phyloP scores from a whole-genome alignment of 1,284 basidiomycete species.

The Cutaneotrichosporon sp. region DNA sequence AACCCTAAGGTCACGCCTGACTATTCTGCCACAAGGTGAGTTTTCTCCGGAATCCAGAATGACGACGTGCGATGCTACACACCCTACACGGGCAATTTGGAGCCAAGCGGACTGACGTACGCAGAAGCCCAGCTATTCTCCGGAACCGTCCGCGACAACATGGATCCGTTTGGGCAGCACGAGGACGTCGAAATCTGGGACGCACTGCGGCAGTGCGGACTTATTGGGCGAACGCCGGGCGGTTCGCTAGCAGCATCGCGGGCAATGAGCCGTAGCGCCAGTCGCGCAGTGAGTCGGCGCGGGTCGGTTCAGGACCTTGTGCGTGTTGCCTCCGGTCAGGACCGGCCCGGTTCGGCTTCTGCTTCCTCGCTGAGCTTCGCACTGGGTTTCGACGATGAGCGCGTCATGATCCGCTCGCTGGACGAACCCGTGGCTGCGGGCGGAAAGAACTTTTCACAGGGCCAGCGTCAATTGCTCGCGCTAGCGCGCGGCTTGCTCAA shows the following conservation, averaged over 20 bases:
- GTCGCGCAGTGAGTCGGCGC: constrained; percentile 20
- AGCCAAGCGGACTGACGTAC: not conserved
- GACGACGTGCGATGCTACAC: too few species aligned
- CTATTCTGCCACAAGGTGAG: constrained; percentile 57
- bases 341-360: not conserved
- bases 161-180: constrained; percentile 56
- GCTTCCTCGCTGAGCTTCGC: not conserved
- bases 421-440: constrained; percentile 58
- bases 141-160: constrained; percentile 54
- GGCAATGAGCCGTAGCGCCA: constrained; percentile 28
- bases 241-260: constrained; percentile 38
- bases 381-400: constrained; percentile 34
- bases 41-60: not conserved
- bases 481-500: constrained; percentile 59
- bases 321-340: not conserved
- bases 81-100: too few species aligned
- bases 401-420: constrained; percentile 55
- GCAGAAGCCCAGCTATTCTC: constrained; percentile 55
- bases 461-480: constrained; percentile 59
- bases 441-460: constrained; percentile 53
- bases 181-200: constrained; percentile 58
- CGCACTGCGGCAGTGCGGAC: constrained; percentile 56
- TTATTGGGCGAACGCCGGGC: constrained; percentile 48
- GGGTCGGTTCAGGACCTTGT: constrained; percentile 18
- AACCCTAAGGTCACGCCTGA: constrained; percentile 56